phyloP scores from a whole-genome alignment of 2,329 filamentous ascomycete species.

The Hirsutella rhossiliensis region DNA sequence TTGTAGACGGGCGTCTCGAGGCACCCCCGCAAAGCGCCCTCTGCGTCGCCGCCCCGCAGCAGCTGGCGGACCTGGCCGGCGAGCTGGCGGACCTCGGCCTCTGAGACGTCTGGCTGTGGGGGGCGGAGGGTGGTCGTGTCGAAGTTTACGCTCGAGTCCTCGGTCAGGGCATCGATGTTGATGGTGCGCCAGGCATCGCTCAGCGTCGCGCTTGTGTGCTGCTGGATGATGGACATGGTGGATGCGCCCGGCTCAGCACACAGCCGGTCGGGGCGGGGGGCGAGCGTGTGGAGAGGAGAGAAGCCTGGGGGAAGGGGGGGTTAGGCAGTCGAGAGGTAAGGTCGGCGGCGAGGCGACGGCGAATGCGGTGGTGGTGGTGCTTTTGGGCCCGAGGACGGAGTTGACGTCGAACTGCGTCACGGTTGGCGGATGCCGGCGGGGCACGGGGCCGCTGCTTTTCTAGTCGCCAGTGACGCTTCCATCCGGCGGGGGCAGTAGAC shows the following conservation, averaged over 20 bases:
- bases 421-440: too few relatives aligned
- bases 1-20: slow-evolving; percentile 76
- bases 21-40: slow-evolving; percentile 74
- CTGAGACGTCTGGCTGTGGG: slow-evolving; percentile 59
- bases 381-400: too few relatives aligned
- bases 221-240: slow-evolving; percentile 55
- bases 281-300: too few relatives aligned
- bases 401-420: too few relatives aligned
- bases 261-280: too few relatives aligned
- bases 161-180: slow-evolving; percentile 84
- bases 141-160: slow-evolving; percentile 86
- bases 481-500: too few relatives aligned
- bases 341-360: too few relatives aligned
- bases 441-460: too few relatives aligned
- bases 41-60: slow-evolving; percentile 72
- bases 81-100: slow-evolving; percentile 66
- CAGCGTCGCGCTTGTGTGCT: slow-evolving; percentile 47
- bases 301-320: too few relatives aligned
- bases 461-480: too few relatives aligned
- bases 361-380: too few relatives aligned
- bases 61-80: slow-evolving; percentile 78
- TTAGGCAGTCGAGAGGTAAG: too few relatives aligned
- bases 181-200: slow-evolving; percentile 71
- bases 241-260: neutral
- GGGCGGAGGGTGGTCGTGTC: slow-evolving; percentile 75